Evolutionary conservation across 2,329 filamentous ascomycete genomes (phyloP), one percentile per base, ranked within the genome.

Genomic region (Colletotrichum liriopes): DNA sequence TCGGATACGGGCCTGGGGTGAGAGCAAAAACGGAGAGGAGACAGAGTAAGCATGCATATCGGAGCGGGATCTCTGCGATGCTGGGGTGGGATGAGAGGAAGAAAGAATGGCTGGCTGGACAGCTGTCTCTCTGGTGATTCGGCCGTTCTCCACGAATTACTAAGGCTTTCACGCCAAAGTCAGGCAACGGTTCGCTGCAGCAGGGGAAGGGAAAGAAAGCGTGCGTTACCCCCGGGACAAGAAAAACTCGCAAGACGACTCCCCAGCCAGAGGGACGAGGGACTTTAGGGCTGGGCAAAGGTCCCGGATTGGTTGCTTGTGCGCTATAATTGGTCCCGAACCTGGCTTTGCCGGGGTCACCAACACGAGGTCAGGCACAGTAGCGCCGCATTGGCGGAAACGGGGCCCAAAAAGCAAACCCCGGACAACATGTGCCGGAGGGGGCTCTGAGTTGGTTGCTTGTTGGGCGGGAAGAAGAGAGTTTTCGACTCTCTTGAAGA

Each of bases 291-390:
- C 64, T 47, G 49, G 20, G 18, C 52, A 23, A 45, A 41, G 68
- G 68, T 37, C 8, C n/a, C 41, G 29, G 51, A 45, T 51, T 32
- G 54, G 68, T 58, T 39, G 16, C n/a, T n/a, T 26, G 58, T 47
- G 52, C 37, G 59, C 69, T 55, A 72, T 69, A 55, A 69, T 65
- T 72, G 65, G 65, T n/a, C 65, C 18, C 59, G 43, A 58, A 37
- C 32, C 39, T 49, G 58, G 58, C 43, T 43, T 45, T 23, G 35
- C 58, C 65, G 29, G 60, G 65, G 39, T 69, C 23, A 43, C 23
- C 70, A 72, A 72, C 70, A 72, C 70, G 70, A 72, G 70, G 59
- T 70, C 41, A 35, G 65, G 54, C 54, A 72, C 65, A 72, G 70
- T 72, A 72, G 70, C 65, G 65, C 52, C 52, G 65, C 65, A 70